These are phyloP conservation scores for Cunninghamia lanceolata DNA, from an alignment of 75 land plant species.

Conservation along the genomic window DNA sequence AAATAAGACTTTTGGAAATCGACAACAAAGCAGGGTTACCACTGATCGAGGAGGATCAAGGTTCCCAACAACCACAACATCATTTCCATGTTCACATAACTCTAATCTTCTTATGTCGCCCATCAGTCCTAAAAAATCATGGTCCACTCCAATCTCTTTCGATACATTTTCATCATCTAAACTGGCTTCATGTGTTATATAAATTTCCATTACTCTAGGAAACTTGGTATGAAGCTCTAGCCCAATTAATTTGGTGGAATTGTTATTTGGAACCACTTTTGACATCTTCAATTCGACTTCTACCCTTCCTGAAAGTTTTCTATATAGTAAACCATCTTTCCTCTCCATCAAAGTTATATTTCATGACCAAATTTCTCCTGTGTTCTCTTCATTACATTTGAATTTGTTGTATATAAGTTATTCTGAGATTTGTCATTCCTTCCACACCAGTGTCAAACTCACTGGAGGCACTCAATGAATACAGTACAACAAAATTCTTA, in stretches of 20 bases:
- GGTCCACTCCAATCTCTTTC: neutral
- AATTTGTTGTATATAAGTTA: no score
- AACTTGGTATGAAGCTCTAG: neutral
- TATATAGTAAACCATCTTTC: neutral
- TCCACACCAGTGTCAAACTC: no score
- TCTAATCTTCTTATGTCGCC: neutral
- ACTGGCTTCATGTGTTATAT: neutral
- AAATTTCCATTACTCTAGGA: neutral
- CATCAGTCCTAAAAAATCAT: neutral
- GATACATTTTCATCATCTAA: neutral
- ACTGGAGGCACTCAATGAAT: no score
- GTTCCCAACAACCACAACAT: neutral
- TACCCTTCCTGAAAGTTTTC: neutral
- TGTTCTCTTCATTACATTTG: neutral
- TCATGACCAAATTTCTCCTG: conserved; percentile 1
- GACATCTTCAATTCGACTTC: neutral
- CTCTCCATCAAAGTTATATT: conserved; percentile 1
- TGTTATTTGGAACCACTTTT: neutral
- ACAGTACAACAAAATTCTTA: no score
- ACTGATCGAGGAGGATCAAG: neutral
- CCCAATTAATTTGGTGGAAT: neutral
- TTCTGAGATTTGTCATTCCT: no score
- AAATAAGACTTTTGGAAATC: neutral
- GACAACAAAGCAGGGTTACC: neutral
- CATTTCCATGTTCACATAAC: neutral